Evolutionary conservation across 148 eudicot species (phyloP).

Genomic region (Spergularia bocconei): DNA sequence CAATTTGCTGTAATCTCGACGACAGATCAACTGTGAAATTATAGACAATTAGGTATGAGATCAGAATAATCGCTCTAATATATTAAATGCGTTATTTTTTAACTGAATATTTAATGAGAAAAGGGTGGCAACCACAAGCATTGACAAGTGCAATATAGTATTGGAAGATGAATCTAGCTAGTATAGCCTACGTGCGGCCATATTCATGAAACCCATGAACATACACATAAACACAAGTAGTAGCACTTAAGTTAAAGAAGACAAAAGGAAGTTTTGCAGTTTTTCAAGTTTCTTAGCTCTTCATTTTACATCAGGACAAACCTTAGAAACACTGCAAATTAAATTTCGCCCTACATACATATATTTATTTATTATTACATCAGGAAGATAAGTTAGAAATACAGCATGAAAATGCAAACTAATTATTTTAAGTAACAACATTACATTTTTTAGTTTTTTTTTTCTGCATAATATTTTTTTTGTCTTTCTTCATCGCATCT

Average conservation of each 20-base stretch:
- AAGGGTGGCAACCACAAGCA: slow-evolving; percentile 2
- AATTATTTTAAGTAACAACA: not conserved
- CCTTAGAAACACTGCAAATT: slow-evolving; percentile 11
- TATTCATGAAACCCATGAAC: slow-evolving; percentile 2
- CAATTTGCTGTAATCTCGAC: too few relatives aligned
- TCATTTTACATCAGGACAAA: not conserved
- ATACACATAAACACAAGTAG: not conserved
- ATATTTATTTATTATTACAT: slow-evolving; percentile 22
- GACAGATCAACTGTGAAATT: too few relatives aligned
- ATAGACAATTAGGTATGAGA: too few relatives aligned
- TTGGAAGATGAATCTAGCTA: slow-evolving; percentile 10
- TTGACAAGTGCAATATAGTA: not conserved
- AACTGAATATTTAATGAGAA: not conserved
- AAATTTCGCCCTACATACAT: slow-evolving; percentile 20
- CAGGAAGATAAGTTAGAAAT: not conserved
- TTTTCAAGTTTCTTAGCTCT: not conserved
- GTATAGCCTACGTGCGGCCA: slow-evolving; percentile 25
- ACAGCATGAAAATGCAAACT: not conserved
- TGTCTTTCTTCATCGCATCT: too few relatives aligned
- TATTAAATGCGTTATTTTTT: not conserved
- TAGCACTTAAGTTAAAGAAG: not conserved
- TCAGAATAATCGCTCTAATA: not conserved
- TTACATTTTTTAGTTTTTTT: not conserved
- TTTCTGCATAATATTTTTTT: not conserved
- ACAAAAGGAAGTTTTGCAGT: slow-evolving; percentile 6